Evolutionary conservation across 192 early-diverging fungal species (phyloP).

Genomic region (Backusella liffmaniae): DNA sequence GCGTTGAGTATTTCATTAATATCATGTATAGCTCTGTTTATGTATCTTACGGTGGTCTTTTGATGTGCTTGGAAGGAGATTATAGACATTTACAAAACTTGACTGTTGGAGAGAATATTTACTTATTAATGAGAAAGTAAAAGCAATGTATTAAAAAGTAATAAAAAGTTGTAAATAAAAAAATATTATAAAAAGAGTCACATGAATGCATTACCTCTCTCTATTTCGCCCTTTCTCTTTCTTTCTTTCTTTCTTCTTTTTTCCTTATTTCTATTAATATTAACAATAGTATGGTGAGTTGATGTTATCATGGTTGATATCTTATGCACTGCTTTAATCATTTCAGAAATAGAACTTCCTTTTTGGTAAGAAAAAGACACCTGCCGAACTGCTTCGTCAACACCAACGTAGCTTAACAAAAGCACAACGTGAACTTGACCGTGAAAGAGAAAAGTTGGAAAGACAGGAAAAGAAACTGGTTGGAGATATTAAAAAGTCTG

Average conservation of each 20-base stretch:
- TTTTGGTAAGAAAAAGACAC: conserved; percentile 80
- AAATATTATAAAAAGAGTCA: background rate
- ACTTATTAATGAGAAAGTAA: conserved; percentile 83
- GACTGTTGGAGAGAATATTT: conserved; percentile 85
- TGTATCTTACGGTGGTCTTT: conserved; percentile 88
- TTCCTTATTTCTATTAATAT: no score
- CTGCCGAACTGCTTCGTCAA: conserved; percentile 88
- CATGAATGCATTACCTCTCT: background rate
- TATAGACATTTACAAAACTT: conserved; percentile 79
- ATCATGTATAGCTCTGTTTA: conserved; percentile 67
- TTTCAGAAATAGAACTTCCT: conserved; percentile 55
- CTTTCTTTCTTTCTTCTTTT: background rate
- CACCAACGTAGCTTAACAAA: conserved; percentile 85
- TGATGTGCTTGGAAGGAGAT: conserved; percentile 89
- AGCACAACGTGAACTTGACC: conserved; percentile 90
- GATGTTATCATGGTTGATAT: background rate
- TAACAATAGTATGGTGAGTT: no score
- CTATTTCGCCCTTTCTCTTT: background rate
- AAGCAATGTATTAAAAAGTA: background rate
- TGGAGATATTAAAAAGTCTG: conserved; percentile 88
- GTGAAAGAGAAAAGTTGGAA: conserved; percentile 87
- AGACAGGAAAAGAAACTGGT: conserved; percentile 95
- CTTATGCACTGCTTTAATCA: background rate
- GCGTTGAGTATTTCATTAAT: background rate
- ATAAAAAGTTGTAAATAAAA: conserved; percentile 1